Conservation (phyloP, 495 filamentous ascomycete species). For the Copromyces sp. region DNA sequence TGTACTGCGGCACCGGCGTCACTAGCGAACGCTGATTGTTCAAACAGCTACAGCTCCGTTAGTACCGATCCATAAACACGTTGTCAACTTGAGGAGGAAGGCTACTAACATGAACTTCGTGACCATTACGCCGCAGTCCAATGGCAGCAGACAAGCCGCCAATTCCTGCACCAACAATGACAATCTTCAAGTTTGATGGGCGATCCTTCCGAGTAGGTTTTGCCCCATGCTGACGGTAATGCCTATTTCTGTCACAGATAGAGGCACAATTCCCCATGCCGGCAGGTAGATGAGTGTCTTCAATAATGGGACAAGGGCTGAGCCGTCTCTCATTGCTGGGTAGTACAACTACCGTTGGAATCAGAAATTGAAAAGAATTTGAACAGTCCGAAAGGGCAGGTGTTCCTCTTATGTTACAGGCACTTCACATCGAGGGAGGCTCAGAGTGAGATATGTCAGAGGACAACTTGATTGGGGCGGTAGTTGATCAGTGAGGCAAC, state of each 20-base stretch:
- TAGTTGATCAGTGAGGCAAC: background rate
- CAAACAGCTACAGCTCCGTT: slow-evolving; percentile 35
- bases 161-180: slow-evolving; percentile 50
- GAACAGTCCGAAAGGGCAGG: background rate
- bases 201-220: slow-evolving; percentile 1
- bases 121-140: slow-evolving; percentile 42
- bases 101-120: slow-evolving; percentile 37
- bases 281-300: background rate
- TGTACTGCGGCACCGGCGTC: slow-evolving; percentile 48
- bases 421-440: background rate
- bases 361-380: background rate
- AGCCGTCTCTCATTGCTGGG: background rate
- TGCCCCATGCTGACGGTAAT: background rate
- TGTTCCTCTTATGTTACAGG: background rate
- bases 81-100: background rate
- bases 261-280: background rate
- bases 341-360: background rate
- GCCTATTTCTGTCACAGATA: background rate
- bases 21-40: slow-evolving; percentile 41
- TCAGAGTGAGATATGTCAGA: background rate
- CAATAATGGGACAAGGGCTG: background rate
- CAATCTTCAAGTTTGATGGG: slow-evolving; percentile 20
- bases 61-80: slow-evolving; percentile 1
- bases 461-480: background rate
- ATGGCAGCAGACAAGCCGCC: slow-evolving; percentile 45